phyloP scores from a whole-genome alignment of 176 grass and related monocot species.

The Musa beccarii region DNA sequence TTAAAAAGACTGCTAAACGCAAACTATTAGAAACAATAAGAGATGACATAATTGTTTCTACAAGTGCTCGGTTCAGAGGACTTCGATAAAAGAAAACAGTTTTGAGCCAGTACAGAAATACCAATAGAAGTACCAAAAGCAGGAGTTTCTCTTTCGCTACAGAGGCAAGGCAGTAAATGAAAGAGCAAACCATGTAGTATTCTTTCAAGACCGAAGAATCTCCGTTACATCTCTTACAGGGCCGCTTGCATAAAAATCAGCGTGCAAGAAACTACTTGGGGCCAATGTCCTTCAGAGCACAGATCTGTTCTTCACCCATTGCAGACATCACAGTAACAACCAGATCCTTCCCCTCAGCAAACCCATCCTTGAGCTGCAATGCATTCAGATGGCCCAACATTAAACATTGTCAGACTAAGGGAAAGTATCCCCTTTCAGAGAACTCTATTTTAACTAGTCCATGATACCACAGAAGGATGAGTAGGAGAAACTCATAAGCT shows the following conservation, averaged over 20 bases:
- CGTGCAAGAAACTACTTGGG: neutral
- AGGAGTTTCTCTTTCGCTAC: neutral
- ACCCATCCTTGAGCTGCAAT: constrained; percentile 3
- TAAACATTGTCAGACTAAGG: too few species aligned
- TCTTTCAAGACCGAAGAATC: neutral
- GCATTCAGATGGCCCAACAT: neutral
- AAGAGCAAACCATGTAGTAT: neutral
- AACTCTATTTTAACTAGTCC: too few species aligned
- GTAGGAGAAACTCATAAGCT: too few species aligned
- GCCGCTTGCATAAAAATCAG: neutral
- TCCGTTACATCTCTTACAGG: neutral
- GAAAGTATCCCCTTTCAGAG: neutral
- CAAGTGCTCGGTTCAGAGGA: too few species aligned
- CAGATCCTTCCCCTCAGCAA: neutral
- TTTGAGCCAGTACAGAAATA: neutral
- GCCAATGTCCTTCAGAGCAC: neutral
- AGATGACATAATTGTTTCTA: too few species aligned
- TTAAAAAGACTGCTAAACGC: too few species aligned
- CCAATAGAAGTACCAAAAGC: neutral
- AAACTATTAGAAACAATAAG: too few species aligned
- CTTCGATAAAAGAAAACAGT: too few species aligned
- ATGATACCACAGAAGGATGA: too few species aligned
- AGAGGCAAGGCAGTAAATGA: neutral
- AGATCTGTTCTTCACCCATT: constrained; percentile 2
- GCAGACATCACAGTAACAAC: constrained; percentile 8